Base-by-base conservation (phyloP, 1,284 basidiomycete species). In the Porodaedalea pini region DNA sequence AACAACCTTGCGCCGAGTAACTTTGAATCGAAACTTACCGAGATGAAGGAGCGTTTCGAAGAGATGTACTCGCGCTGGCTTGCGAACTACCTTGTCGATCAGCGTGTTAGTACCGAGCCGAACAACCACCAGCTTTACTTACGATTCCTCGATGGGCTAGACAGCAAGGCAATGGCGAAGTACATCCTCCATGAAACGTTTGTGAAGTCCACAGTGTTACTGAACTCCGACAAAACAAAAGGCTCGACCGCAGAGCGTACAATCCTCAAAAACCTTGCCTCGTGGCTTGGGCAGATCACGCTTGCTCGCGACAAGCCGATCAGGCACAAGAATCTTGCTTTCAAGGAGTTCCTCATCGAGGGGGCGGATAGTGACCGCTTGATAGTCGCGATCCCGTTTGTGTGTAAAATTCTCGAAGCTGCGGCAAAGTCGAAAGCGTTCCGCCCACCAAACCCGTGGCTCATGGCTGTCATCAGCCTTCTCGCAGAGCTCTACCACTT, bases 81-180 rank as follows among this genome's bases (percentile, higher is more conserved):
- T 69, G 95, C 97, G 40, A 89, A 95, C 69, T 99, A 99, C 72
- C 82, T 99, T 44, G 94, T 99, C 25, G 91, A 96, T 65, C 92
- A 98, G 68, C 92, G 97, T 49, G 88, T 99, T 71, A 91, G 88
- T 73, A 90, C 92, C 59, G 97, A 99, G 73, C 94, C 93, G 51
- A 99, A 99, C 78, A 98, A 99, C 68, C 97, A 99, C 66, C 83
- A 86, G 45, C 83, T 99, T 31, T 99, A 99, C 71, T 85, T 97
- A 62, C 88, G 94, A 60, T 92, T 99, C 70, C 76, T 99, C 57
- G 92, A 98, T 58, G 85, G 87, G 1, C 73, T 99, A 63, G 81
- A 87, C 63, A 78, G 82, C 48, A 78, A 85, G 55, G 66, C 68
- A 39, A 74, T 98, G 31, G 80, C 79, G 66, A 85, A 84, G 66